Percentiles rank a stretch among this genome's conserved stretches.
These are phyloP conservation scores for Amanita exitialis DNA, from an alignment of 768 basidiomycete species.

Conservation along the genomic window DNA sequence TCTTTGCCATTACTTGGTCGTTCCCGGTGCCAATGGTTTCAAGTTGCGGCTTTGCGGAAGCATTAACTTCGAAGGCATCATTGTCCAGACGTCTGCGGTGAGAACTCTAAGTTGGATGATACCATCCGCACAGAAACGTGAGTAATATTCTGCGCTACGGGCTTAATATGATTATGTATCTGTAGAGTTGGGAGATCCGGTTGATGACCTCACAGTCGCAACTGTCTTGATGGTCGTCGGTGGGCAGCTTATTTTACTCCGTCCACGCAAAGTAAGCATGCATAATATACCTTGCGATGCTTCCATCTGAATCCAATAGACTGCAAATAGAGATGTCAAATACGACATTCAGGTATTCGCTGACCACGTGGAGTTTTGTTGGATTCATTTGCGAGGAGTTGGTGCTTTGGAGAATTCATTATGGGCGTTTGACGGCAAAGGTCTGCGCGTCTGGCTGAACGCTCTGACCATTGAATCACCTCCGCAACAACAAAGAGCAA, in stretches of 20 bases:
- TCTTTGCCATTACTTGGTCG: slow-evolving; percentile 83
- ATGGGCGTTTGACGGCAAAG: slow-evolving; percentile 92
- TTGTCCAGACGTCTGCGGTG: slow-evolving; percentile 74
- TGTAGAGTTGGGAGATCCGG: slow-evolving; percentile 87
- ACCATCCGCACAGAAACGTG: slow-evolving; percentile 86
- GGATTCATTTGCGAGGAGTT: slow-evolving; percentile 94
- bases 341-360: slow-evolving; percentile 98
- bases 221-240: slow-evolving; percentile 95
- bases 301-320: slow-evolving; percentile 29
- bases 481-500: slow-evolving; percentile 22
- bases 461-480: slow-evolving; percentile 80
- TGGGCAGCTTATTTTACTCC: slow-evolving; percentile 79
- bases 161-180: not conserved
- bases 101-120: slow-evolving; percentile 96
- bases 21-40: slow-evolving; percentile 75
- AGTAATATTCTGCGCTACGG: slow-evolving; percentile 18
- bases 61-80: slow-evolving; percentile 88
- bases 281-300: not conserved
- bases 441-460: slow-evolving; percentile 91
- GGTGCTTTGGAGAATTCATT: slow-evolving; percentile 92
- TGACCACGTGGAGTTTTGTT: slow-evolving; percentile 96
- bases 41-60: slow-evolving; percentile 87
- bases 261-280: slow-evolving; percentile 68
- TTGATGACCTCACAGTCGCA: slow-evolving; percentile 85
- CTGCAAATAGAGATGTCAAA: slow-evolving; percentile 79